phyloP scores from a whole-genome alignment of 2,329 filamentous ascomycete species.

The Microdochium nivale region DNA sequence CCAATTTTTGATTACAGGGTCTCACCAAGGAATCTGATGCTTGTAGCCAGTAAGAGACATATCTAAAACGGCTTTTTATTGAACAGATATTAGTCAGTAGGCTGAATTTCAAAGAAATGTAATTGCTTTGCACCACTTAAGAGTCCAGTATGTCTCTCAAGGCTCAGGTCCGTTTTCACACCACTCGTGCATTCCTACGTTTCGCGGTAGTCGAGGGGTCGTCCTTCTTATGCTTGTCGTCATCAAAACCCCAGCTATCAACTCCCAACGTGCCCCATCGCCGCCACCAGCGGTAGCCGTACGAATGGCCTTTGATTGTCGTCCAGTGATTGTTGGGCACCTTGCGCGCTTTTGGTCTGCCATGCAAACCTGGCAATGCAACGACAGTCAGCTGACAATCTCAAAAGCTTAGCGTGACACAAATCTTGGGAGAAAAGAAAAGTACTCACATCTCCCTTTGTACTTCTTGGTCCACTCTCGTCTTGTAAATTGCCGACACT shows the following conservation, averaged over 20 bases:
- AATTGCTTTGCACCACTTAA: no score
- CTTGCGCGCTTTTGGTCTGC: background rate
- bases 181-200: background rate
- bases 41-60: slow-evolving; percentile 17
- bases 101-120: no score
- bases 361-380: background rate
- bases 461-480: background rate
- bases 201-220: background rate
- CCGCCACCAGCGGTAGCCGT: background rate
- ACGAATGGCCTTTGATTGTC: background rate
- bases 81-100: no score
- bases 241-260: background rate
- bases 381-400: background rate
- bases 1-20: slow-evolving; percentile 15
- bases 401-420: background rate
- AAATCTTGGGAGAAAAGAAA: background rate
- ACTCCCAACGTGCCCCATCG: background rate
- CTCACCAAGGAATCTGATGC: slow-evolving; percentile 16
- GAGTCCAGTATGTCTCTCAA: no score
- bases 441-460: background rate
- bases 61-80: no score
- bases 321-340: background rate
- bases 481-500: background rate
- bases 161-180: no score
- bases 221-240: background rate